Base-by-base conservation (phyloP, 75 land plant species). In the Pseudotsuga menziesii region DNA sequence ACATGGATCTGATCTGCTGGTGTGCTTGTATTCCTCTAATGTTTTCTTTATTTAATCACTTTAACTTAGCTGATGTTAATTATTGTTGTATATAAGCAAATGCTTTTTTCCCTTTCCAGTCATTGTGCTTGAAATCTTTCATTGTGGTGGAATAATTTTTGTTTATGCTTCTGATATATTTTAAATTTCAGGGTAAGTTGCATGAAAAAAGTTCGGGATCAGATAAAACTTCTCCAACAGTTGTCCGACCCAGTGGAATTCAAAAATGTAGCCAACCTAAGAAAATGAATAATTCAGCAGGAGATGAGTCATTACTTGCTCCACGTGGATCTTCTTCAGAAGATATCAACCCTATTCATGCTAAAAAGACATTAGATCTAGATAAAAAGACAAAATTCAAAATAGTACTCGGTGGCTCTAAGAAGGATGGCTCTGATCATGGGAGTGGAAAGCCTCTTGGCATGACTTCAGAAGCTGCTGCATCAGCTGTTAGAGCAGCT, bases 351-450 rank as follows among this genome's bases (percentile, higher is more conserved):
- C 27, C 61, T 19, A 56, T 20, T 27, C 62, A 69, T 27, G 48
- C 57, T n/a, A 74, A 66, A 22, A 76, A 54, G 8, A 26, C 56
- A 22, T 35, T 26, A 72, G 88, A 84, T 55, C 76, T 73, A 57
- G 84, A 90, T 6, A 90, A 77, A 79, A 88, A 88, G 66, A 90
- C 86, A 70, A 90, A 86, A 74, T 88, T 90, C 61, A 88, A 85
- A 76, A 84, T 90, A 88, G 79, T 86, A 54, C 63, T 90, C 15
- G 77, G 86, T 74, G 83, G 83, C 76, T 71, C 80, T 35, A 88
- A 84, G 74, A 90, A 88, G 79, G 91, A 87, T 35, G 69, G 56
- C 74, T 73, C 56, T n/a, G 86, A 83, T 25, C 80, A 75, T 16
- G 73, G 71, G 14, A 44, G 73, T 61, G 84, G 15, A 81, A 78